Percentiles rank a stretch among this genome's conserved stretches.
Evolutionary conservation across 352 stramenopile species (phyloP).

Genomic region (Globisporangium takayamanum): DNA sequence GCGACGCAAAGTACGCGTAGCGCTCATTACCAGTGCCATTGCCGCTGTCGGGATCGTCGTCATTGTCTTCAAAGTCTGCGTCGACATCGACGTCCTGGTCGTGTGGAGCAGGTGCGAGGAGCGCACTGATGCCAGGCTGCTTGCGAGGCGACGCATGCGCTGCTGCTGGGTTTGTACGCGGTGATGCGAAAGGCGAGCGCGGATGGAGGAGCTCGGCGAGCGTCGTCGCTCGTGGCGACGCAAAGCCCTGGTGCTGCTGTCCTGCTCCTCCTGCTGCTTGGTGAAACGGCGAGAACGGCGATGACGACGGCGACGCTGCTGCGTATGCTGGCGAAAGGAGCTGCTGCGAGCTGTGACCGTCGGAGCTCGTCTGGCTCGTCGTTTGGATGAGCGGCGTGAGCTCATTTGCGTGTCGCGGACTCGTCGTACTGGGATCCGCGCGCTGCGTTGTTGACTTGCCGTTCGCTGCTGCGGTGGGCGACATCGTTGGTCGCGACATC

Average conservation of each 20-base stretch:
- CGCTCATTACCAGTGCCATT: conserved; percentile 15
- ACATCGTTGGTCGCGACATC: too few species aligned
- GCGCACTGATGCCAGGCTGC: too few species aligned
- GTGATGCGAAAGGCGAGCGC: neutral
- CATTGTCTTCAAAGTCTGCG: conserved; percentile 4
- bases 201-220: conserved; percentile 7
- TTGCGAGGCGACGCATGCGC: too few species aligned
- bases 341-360: conserved; percentile 13
- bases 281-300: conserved; percentile 25
- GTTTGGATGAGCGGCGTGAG: conserved; percentile 49
- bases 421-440: neutral
- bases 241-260: conserved; percentile 4
- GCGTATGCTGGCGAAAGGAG: conserved; percentile 44
- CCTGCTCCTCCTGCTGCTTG: neutral
- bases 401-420: conserved; percentile 24
- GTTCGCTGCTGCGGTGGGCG: neutral
- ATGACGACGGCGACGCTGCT: conserved; percentile 20
- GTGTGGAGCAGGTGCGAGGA: too few species aligned
- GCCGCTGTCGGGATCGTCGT: conserved; percentile 15
- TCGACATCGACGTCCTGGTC: neutral
- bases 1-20: conserved; percentile 52
- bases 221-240: conserved; percentile 1
- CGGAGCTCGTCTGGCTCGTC: conserved; percentile 16
- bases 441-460: neutral
- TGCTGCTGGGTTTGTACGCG: neutral